A percentile compares a stretch with the other conserved stretches of the same genome.
These are phyloP conservation scores for Anaeramoeba flamelloides DNA, from an alignment of 78 protist species.

Conservation along the genomic window DNA sequence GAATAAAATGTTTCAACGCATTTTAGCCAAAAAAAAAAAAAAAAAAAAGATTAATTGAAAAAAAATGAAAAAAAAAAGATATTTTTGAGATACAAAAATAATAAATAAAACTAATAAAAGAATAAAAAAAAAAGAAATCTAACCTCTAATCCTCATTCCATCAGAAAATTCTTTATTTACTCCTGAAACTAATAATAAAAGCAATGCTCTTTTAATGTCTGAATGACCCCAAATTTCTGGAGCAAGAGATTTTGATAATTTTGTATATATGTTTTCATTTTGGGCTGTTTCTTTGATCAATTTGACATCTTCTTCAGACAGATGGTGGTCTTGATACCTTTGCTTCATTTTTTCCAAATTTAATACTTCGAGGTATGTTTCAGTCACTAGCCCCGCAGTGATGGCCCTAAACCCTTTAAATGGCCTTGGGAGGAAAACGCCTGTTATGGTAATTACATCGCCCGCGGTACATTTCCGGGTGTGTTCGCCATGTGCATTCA, in stretches of 20 bases:
- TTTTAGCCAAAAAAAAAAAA: too few species aligned
- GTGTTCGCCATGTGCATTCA: conserved; percentile 58
- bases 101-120: too few species aligned
- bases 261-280: background rate
- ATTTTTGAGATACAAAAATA: too few species aligned
- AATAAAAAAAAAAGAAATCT: too few species aligned
- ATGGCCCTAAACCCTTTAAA: conserved; percentile 43
- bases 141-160: conserved; percentile 88
- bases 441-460: conserved; percentile 54
- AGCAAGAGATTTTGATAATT: conserved; percentile 40
- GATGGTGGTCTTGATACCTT: conserved; percentile 28
- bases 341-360: conserved; percentile 43
- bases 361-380: conserved; percentile 64
- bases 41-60: too few species aligned
- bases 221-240: conserved; percentile 94
- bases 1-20: too few species aligned
- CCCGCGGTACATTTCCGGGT: conserved; percentile 74
- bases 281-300: background rate
- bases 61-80: too few species aligned
- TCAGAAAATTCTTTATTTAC: conserved; percentile 32
- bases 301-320: background rate
- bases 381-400: conserved; percentile 59
- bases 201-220: conserved; percentile 90
- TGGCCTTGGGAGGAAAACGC: conserved; percentile 45
- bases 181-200: conserved; percentile 82